A percentile compares a stretch with the other conserved stretches of the same genome.
phyloP scores from a whole-genome alignment of 257 asterid species.

The Buddleja alternifolia region DNA sequence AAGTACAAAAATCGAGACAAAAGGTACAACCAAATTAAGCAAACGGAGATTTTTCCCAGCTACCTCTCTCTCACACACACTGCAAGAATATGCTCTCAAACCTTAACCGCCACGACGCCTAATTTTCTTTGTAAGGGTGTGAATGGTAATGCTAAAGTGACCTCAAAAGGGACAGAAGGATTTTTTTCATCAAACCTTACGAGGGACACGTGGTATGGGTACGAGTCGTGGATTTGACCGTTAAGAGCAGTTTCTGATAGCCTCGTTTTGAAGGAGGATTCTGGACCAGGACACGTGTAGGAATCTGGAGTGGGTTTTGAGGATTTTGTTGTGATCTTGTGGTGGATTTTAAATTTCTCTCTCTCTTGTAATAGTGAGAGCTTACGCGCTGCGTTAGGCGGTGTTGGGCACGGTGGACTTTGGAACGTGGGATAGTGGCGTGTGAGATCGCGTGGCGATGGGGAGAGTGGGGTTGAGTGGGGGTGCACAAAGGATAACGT shows the following conservation, averaged over 20 bases:
- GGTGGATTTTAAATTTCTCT: conserved; percentile 27
- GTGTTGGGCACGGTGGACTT: background rate
- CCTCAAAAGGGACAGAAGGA: conserved; percentile 32
- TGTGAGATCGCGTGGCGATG: background rate
- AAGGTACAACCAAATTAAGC: conserved; percentile 22
- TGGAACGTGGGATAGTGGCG: background rate
- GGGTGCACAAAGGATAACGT: conserved; percentile 51
- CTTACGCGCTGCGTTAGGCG: background rate
- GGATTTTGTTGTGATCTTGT: conserved; percentile 29
- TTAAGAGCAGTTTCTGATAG: conserved; percentile 34
- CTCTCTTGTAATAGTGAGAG: background rate
- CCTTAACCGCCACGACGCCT: conserved; percentile 51
- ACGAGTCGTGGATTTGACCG: conserved; percentile 44
- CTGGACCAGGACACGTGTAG: conserved; percentile 49
- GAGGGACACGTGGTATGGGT: conserved; percentile 41
- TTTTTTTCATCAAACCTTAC: background rate
- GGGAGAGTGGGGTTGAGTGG: background rate
- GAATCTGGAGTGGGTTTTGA: conserved; percentile 20
- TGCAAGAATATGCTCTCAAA: conserved; percentile 33
- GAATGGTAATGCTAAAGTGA: conserved; percentile 35
- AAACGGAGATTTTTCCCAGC: conserved; percentile 18
- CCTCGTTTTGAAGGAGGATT: conserved; percentile 33
- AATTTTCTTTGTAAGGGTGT: conserved; percentile 10
- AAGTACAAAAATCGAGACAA: conserved; percentile 23
- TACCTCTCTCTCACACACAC: conserved; percentile 25